Evolutionary conservation across 805 yeast genomes (phyloP).

Genomic region (Candida michaelii): DNA sequence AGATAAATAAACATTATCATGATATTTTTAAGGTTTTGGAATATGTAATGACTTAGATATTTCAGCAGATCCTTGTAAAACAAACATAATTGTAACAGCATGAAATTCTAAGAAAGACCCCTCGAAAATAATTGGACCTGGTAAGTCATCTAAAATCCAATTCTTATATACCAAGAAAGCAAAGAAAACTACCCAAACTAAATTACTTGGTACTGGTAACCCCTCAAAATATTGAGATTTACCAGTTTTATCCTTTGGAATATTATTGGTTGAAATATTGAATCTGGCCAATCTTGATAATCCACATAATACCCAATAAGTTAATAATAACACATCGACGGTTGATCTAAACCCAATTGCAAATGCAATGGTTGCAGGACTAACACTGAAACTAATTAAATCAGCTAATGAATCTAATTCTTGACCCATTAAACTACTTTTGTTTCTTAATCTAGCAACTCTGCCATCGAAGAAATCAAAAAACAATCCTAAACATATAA

Average conservation of each 20-base stretch:
- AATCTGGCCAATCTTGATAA: conserved; percentile 91
- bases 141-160: conserved; percentile 53
- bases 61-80: conserved; percentile 85
- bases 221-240: conserved; percentile 94
- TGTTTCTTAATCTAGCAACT: conserved; percentile 91
- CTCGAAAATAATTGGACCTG: conserved; percentile 61
- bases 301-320: conserved; percentile 90
- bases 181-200: conserved; percentile 72
- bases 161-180: conserved; percentile 59
- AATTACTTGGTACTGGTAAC: conserved; percentile 88
- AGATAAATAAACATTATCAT: too few species aligned
- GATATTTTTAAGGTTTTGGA: conserved; percentile 61
- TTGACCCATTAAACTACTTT: conserved; percentile 92
- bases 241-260: conserved; percentile 87
- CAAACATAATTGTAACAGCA: conserved; percentile 61
- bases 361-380: conserved; percentile 92
- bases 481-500: conserved; percentile 86
- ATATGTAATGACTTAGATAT: conserved; percentile 87
- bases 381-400: conserved; percentile 89
- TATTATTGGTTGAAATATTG: conserved; percentile 88
- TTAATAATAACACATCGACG: conserved; percentile 69
- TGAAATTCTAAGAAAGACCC: conserved; percentile 72
- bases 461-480: conserved; percentile 97
- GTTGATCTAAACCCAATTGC: conserved; percentile 87
- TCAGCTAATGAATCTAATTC: conserved; percentile 97